Evolutionary conservation across 441 rosid species (phyloP).

Genomic region (Erysimum pusillum): DNA sequence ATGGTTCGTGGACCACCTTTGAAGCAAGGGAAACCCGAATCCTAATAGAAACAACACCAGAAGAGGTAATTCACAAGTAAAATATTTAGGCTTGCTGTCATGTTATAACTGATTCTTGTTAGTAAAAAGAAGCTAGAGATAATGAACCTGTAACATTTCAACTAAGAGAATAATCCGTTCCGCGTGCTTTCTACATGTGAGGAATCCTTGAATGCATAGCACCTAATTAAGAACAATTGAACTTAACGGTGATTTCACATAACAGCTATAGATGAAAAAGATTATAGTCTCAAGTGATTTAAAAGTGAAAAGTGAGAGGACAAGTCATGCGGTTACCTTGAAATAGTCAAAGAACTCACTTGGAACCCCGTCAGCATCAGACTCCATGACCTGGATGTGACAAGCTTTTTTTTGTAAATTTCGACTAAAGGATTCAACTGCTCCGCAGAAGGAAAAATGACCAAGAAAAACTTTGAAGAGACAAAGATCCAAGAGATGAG

Average conservation of each 20-base stretch:
- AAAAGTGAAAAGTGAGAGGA: background rate
- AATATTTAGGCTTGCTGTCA: conserved; percentile 4
- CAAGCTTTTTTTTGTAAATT: conserved; percentile 5
- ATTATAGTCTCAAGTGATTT: background rate
- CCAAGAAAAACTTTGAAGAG: conserved; percentile 14
- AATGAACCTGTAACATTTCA: conserved; percentile 96
- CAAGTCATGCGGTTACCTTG: conserved; percentile 59
- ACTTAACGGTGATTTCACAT: conserved; percentile 6
- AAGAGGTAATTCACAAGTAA: conserved; percentile 14
- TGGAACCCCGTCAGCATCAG: conserved; percentile 97
- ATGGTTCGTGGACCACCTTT: conserved; percentile 31
- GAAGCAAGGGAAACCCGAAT: conserved; percentile 35
- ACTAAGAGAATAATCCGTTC: conserved; percentile 95
- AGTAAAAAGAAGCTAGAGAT: conserved; percentile 28
- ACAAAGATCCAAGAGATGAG: background rate
- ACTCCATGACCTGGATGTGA: conserved; percentile 85
- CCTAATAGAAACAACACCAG: conserved; percentile 28
- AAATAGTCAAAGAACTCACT: conserved; percentile 97
- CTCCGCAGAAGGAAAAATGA: conserved; percentile 8
- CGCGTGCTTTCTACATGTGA: conserved; percentile 97
- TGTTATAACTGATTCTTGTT: conserved; percentile 33
- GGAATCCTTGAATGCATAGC: conserved; percentile 97
- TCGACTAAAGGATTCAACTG: background rate
- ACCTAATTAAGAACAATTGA: conserved; percentile 59
- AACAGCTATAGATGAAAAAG: background rate